Evolutionary conservation across 2,329 filamentous ascomycete species (phyloP), one percentile per base, ranked within the genome.

Genomic region (Clonostachys byssicola): DNA sequence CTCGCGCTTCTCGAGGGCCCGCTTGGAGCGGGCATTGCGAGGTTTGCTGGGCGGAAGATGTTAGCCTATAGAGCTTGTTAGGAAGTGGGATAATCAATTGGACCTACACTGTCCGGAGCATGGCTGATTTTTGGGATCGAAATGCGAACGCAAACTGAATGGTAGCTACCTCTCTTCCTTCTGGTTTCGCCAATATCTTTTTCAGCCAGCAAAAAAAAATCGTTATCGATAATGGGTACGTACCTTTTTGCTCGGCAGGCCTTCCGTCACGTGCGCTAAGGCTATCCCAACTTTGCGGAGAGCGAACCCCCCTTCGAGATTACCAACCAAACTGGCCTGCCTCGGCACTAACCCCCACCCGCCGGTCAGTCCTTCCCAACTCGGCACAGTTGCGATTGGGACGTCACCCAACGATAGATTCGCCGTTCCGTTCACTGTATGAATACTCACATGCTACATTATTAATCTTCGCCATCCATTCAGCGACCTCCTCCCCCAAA

Each of bases 1-100:
- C 61, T 89, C 92, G 61, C 89, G 88, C 71, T 95, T 92, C 66
- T 95, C 94, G 63, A 97, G 85, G 54, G 89, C 92, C 59, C 94
- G 87, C 78, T 96, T 96, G 49, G 91, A 94, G 75, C 94, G 91
- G 58, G 92, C 91, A 70, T 81, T 83, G 53, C 76, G 74, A 55
- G 80, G 79, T 69, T 81, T 81, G 64, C 78, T 81, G 54, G 23
- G 9, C 8, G 7, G 8, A 7, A 4, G 6, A 5, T 4, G 39
- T 49, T 38, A 54, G 46, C 12, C 35, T 30, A 34, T 18, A 2
- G 13, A 13, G n/a, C 14, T 12, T 13, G 43, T 13, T 2, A 20
- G n/a, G 12, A 10, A 8, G 17, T 16, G 34, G 10, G 33, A 40
- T 12, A 13, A 33, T 30, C 23, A 30, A 30, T 30, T 30, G 44